Evolutionary conservation across 768 basidiomycete genomes (phyloP), one percentile per base, ranked within the genome.

Genomic region (Phylloporus sp.): DNA sequence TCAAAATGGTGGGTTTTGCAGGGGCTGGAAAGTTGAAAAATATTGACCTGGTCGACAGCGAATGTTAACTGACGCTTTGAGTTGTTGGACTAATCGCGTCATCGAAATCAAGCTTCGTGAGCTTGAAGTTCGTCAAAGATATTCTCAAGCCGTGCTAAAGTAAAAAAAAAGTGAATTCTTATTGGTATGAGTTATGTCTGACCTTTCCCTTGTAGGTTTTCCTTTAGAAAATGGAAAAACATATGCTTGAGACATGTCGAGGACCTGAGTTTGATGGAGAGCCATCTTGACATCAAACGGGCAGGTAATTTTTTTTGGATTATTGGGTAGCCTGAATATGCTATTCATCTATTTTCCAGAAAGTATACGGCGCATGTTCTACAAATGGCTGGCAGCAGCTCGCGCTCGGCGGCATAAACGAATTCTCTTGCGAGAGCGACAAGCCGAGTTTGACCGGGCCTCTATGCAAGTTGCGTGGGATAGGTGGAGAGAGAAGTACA

Each of bases 241-340:
- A 69, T 76, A 29, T 79, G 75, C 56, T 66, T 71, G 29, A 79
- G 81, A 21, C 86, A 87, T 59, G 74, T 75, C 3, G 85, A 90
- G 60, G 80, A 84, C 52, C 65, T 83, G 4, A 83, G 80, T 54
- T 75, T 93, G n/a, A 80, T 92, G 77, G 83, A 89, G 59, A 90
- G 86, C 59, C 87, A 89, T 63, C 77, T 82, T 46, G 76, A 85
- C 50, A 81, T 92, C 36, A 89, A 87, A 64, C 77, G 77, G 35
- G 87, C 90, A 74, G 90, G 90, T 81, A 57, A 29, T 66, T 49
- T 26, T 29, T 48, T 42, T 21, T 35, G n/a, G n/a, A n/a, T n/a
- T n/a, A n/a, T n/a, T n/a, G n/a, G n/a, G 9, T n/a, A 36, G 28
- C 11, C 23, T 45, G 46, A 24, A 36, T 13, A 33, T 18, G 14